Evolutionary conservation across 768 basidiomycete species (phyloP).

Genomic region (Kwoniella pini): DNA sequence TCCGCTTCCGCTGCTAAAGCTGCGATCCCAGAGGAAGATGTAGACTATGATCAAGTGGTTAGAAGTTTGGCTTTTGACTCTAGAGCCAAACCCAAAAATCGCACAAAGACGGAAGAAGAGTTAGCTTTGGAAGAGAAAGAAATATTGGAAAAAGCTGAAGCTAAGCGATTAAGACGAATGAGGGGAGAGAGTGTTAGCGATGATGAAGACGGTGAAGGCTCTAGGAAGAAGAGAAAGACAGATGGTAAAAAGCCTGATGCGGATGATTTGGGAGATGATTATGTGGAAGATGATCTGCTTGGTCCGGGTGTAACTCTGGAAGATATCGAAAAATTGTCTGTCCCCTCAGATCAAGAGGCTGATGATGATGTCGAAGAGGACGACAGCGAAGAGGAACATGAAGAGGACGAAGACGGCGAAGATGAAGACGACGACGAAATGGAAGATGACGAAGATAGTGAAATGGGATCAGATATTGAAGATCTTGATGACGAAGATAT

Average conservation of each 20-base stretch:
- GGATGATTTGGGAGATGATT: slow-evolving; percentile 93
- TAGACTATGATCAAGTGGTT: slow-evolving; percentile 86
- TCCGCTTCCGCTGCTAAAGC: slow-evolving; percentile 2
- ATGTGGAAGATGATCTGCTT: slow-evolving; percentile 43
- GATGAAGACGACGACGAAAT: slow-evolving; percentile 55
- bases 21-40: slow-evolving; percentile 48
- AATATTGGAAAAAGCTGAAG: slow-evolving; percentile 80
- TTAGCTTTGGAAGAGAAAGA: slow-evolving; percentile 84
- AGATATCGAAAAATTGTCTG: slow-evolving; percentile 53
- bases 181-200: slow-evolving; percentile 70
- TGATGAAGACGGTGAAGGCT: slow-evolving; percentile 60
- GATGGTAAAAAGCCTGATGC: slow-evolving; percentile 63
- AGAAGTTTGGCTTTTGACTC: slow-evolving; percentile 90
- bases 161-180: slow-evolving; percentile 76
- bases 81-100: slow-evolving; percentile 87
- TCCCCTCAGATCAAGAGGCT: slow-evolving; percentile 54
- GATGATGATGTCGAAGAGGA: slow-evolving; percentile 40
- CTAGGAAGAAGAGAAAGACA: slow-evolving; percentile 41
- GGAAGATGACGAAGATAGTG: slow-evolving; percentile 54
- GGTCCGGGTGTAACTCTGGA: slow-evolving; percentile 41
- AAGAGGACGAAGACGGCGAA: slow-evolving; percentile 54
- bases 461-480: slow-evolving; percentile 46
- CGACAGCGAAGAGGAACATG: slow-evolving; percentile 51
- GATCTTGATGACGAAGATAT: slow-evolving; percentile 31
- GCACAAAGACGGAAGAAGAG: slow-evolving; percentile 96